Evolutionary conservation across 129 eudicot species (phyloP).

Genomic region (Chrysanthemum makinoi): DNA sequence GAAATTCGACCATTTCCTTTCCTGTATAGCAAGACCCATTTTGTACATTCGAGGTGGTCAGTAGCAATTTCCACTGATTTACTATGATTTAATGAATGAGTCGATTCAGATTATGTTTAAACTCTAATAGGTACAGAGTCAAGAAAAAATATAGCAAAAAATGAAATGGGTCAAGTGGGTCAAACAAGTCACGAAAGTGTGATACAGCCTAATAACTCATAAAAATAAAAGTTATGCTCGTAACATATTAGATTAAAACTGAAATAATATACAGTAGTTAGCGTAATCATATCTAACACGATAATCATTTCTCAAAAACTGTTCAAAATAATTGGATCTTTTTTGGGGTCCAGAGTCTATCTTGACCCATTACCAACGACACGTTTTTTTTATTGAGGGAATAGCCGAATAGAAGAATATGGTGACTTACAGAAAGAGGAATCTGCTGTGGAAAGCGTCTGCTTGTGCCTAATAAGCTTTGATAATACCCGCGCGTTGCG

Average conservation of each 20-base stretch:
- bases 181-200: no score
- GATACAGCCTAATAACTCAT: no score
- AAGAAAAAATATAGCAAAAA: no score
- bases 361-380: neutral
- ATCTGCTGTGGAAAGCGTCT: conserved; percentile 50
- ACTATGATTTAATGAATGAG: no score
- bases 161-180: no score
- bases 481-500: no score
- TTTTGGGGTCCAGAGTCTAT: neutral
- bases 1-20: conserved; percentile 69
- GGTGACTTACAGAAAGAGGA: conserved; percentile 61
- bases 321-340: neutral
- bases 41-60: neutral
- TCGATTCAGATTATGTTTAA: no score
- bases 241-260: neutral
- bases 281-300: neutral
- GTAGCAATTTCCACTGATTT: no score
- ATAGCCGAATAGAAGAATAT: neutral
- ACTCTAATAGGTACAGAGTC: no score
- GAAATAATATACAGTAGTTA: neutral
- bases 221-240: no score
- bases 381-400: neutral
- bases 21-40: conserved; percentile 31
- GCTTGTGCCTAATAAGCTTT: conserved; percentile 57
- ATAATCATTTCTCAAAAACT: neutral